A percentile compares a stretch with the other conserved stretches of the same genome.
Evolutionary conservation across 225 moss, liverwort and hornwort species (phyloP).

Genomic region (Neckera pumila): DNA sequence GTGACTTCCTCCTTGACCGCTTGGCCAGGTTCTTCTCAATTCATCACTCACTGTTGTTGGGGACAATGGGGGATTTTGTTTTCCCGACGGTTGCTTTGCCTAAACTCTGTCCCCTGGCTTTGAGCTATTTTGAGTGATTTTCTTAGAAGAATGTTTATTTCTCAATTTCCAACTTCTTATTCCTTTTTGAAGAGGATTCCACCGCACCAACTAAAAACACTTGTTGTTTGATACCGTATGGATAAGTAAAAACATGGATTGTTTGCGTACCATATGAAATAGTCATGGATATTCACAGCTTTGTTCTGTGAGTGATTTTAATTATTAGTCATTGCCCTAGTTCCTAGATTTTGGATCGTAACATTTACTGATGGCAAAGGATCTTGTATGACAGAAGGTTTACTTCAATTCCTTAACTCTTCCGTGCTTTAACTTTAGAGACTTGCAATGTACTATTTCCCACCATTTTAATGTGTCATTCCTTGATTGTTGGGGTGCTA

Average conservation of each 20-base stretch:
- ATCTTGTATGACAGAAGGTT: not conserved
- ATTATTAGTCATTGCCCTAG: not conserved
- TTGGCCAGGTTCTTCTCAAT: not conserved
- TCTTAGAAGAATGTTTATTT: not conserved
- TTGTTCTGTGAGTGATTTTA: not conserved
- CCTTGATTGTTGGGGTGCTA: not conserved
- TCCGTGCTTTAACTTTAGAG: not conserved
- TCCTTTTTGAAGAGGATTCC: not conserved
- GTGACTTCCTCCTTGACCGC: not conserved
- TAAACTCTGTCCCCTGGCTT: not conserved
- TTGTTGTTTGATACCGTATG: not conserved
- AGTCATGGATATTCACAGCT: not conserved
- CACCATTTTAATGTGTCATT: not conserved
- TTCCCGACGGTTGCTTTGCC: not conserved
- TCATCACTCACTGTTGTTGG: not conserved
- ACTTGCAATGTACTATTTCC: not conserved
- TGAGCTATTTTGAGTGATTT: not conserved
- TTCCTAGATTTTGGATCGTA: not conserved
- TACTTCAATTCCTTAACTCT: not conserved
- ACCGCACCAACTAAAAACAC: not conserved
- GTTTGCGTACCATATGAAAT: not conserved
- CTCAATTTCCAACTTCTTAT: no score
- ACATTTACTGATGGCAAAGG: not conserved
- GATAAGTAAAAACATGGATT: not conserved
- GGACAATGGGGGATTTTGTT: not conserved